Base-by-base conservation (phyloP, 345 rosid species). In the Noccaea bulbosa region DNA sequence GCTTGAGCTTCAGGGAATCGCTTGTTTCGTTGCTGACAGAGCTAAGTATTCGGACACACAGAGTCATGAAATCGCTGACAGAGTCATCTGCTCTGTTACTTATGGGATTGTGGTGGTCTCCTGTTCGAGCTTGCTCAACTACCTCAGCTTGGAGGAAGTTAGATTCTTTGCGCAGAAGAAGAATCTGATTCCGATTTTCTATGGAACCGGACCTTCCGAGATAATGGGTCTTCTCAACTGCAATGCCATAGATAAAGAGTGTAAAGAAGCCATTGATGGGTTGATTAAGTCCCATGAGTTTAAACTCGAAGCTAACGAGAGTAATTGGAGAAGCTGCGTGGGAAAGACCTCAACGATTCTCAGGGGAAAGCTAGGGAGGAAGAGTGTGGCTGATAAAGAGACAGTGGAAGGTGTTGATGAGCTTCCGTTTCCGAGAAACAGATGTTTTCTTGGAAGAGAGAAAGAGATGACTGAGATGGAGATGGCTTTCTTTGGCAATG, bases 1-100 rank as follows among this genome's bases (percentile, higher is more conserved):
- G 81, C 90, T 88, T 44, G 96, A 93, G 84, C 84, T 90, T 68
- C 93, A 90, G 78, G 97, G 98, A 3, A 90, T 93, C 57, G 98
- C 93, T 54, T 90, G 97, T 59, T 93, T 93, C 50, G 87, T 90
- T 12, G 96, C 93, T 5, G 98, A 93, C 45, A 81, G 96, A 77
- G 91, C 96, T 0, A 88, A 84, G 77, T 93, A 87, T 66, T 83
- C 92, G 0, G 88, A 88, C 65, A 73, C 70, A 9, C 96, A 93
- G 80, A 90, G 96, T 67, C 91, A 93, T 64, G 96, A 90, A 79
- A 87, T 90, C 61, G 89, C 94, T 0, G 97, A 93, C 74, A 77
- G 93, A 74, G 88, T 90, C 75, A 90, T 93, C 58, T 84, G 93
- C 63, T 87, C 97, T 5, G 96, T 85, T 48, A 82, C 93, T 22